A percentile compares a stretch with the other conserved stretches of the same genome.
Evolutionary conservation across 1,284 basidiomycete genomes (phyloP).

Genomic region (Mycosarcoma mackinlayi): DNA sequence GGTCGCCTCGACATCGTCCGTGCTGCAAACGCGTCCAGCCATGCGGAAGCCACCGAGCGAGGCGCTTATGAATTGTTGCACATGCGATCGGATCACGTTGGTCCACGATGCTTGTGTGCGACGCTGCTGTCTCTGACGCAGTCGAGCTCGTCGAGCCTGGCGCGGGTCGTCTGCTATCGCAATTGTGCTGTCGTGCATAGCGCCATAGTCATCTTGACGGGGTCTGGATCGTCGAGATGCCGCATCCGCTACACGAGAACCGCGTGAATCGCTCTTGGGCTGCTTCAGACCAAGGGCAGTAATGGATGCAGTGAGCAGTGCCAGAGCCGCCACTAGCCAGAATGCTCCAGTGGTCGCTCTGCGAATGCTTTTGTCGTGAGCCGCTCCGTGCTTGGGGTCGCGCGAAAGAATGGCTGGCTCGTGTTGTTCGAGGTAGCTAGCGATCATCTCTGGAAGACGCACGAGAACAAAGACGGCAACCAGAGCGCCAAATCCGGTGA

Average conservation of each 20-base stretch:
- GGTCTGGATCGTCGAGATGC: conserved; percentile 1
- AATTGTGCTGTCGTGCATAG: conserved; percentile 37
- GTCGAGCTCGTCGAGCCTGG: conserved; percentile 31
- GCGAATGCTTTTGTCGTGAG: conserved; percentile 26
- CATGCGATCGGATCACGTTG: conserved; percentile 18
- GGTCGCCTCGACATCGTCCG: conserved; percentile 1
- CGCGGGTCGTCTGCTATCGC: conserved; percentile 27
- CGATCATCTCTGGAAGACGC: conserved; percentile 46
- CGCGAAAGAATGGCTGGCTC: not conserved
- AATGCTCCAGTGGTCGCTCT: conserved; percentile 38
- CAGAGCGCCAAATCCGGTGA: conserved; percentile 50
- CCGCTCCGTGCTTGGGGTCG: not conserved
- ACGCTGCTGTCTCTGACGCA: conserved; percentile 26
- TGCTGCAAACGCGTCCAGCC: conserved; percentile 9
- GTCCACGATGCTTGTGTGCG: conserved; percentile 17
- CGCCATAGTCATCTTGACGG: conserved; percentile 23
- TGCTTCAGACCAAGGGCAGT: conserved; percentile 27
- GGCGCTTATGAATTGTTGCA: conserved; percentile 9
- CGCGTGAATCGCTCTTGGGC: not conserved
- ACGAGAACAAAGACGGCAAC: conserved; percentile 54
- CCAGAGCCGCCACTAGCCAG: conserved; percentile 41
- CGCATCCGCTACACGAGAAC: conserved; percentile 5
- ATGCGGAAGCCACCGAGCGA: conserved; percentile 39
- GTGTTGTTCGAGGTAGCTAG: conserved; percentile 26
- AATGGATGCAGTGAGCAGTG: conserved; percentile 22